Base-by-base conservation (phyloP, 2,329 filamentous ascomycete genomes). In the Blumeria graminis region DNA sequence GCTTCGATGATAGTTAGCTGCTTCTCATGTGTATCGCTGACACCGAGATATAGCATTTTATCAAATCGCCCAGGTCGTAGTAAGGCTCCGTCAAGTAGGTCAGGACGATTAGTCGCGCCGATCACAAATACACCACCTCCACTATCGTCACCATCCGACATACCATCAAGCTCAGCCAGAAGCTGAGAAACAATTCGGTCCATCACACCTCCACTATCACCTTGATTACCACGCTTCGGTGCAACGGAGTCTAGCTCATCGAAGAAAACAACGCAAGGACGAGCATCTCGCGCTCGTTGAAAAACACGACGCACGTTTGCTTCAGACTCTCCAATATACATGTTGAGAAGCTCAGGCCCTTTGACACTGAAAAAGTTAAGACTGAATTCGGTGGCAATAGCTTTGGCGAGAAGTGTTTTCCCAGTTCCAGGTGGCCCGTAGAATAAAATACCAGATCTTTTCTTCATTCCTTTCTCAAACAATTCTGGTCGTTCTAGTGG, bases 401-500 rank as follows among this genome's bases (percentile, higher is more conserved):
- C 88, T 71, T 94, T 94, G 55, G 88, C 88, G 53, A 94, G 75
- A n/a, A 94, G 71, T 1, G 88, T 94, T 71, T 94, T 94, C 63
- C 88, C 88, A 1, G 88, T 94, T 59, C 88, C 88, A 0, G 88
- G 88, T 0, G 88, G 88, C 0, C 88, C 88, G 65, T 94, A 94
- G 70, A 94, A 94, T 28, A 94, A 69, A 61, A 94, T 94, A 62
- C 88, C 88, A 22, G 86, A 94, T 45, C 90, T 82, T 72, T 96
- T 96, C 76, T 95, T 95, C 84, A 96, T 92, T 54, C 90, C 92
- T 72, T 90, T 93, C 35, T 89, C 89, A 64, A 96, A 96, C 1
- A 96, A 76, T 68, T 96, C 92, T 0, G 90, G 90, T 9, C 89
- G 77, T 60, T 94, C 86, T 1, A 96, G 76, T 0, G 90, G 92